Base-by-base conservation (phyloP, 75 land plant species). In the Gnetum montanum region DNA sequence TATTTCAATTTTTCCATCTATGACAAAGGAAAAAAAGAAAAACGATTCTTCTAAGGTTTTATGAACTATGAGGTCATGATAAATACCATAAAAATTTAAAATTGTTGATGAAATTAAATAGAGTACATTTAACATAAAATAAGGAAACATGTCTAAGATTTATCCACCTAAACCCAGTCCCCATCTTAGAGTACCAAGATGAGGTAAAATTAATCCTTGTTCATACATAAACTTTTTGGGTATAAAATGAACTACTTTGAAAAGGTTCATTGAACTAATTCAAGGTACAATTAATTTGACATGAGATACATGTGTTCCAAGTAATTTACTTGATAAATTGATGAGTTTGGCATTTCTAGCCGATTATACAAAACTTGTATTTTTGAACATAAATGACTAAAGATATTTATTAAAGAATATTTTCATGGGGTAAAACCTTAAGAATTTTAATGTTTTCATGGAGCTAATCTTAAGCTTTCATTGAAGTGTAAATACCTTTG, bases 161-260 rank as follows among this genome's bases (percentile, higher is more conserved):
- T 60, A 47, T 35, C 46, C 13, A 8, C 43, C 48, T 12, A 20
- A 48, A 34, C 57, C 70, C 25, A 52, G 37, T 22, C 57, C 62
- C 70, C 63, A 59, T 40, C 64, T 49, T 60, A 60, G 38, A 60
- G 63, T 61, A 60, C 58, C 70, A 43, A 61, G 46, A 45, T 68
- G 71, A 35, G 55, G 71, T 69, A 62, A 48, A 62, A 69, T 69
- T 12, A 69, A 57, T 69, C 64, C 59, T 57, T 64, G 58, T 65
- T 65, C 68, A 57, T 65, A 48, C 60, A 22, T 52, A 29, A 15
- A 30, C 15, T 52, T 52, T 28, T 52, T 30, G 4, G 26, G 31
- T 25, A 29, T 25, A 22, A 52, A 52, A 52, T 24, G 30, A 15
- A 30, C 54, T 28, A 52, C 54, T n/a, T n/a, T n/a, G n/a, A n/a